Evolutionary conservation across 768 basidiomycete species (phyloP).

Genomic region (Cubamyces lactineus): DNA sequence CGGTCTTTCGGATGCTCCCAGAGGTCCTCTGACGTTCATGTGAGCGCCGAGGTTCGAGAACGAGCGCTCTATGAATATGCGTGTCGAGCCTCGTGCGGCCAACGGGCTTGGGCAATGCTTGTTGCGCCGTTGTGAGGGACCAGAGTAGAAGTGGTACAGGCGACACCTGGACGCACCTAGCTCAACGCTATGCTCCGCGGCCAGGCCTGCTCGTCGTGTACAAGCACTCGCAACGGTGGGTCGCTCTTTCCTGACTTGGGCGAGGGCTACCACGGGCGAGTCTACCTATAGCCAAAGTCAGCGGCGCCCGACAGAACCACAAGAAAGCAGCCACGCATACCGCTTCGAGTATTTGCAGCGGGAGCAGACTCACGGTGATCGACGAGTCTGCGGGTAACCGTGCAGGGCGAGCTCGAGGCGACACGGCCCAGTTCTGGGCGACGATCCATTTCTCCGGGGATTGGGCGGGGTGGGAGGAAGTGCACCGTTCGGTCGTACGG

Average conservation of each 20-base stretch:
- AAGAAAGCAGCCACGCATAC: background rate
- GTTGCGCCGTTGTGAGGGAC: too few relatives aligned
- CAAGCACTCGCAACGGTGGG: too few relatives aligned
- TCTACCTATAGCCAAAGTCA: conserved; percentile 13
- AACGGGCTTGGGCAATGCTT: too few relatives aligned
- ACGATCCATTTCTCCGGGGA: conserved; percentile 6
- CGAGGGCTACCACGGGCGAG: conserved; percentile 3
- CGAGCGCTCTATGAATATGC: too few relatives aligned
- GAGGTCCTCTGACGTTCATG: too few relatives aligned
- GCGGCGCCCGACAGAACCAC: conserved; percentile 8
- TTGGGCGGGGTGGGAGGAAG: background rate
- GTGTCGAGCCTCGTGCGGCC: too few relatives aligned
- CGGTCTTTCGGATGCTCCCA: too few relatives aligned
- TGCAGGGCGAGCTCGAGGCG: background rate
- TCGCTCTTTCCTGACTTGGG: background rate
- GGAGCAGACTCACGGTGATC: background rate
- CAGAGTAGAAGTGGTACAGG: too few relatives aligned
- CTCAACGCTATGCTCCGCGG: too few relatives aligned
- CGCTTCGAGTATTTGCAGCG: background rate
- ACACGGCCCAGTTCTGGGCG: background rate
- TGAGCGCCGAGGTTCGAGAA: too few relatives aligned
- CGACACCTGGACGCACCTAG: too few relatives aligned
- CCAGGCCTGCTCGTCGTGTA: too few relatives aligned
- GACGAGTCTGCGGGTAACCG: background rate
- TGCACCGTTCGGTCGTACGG: background rate